Conservation (phyloP, 495 filamentous ascomycete genomes). For the Chaetomium fimeti region DNA sequence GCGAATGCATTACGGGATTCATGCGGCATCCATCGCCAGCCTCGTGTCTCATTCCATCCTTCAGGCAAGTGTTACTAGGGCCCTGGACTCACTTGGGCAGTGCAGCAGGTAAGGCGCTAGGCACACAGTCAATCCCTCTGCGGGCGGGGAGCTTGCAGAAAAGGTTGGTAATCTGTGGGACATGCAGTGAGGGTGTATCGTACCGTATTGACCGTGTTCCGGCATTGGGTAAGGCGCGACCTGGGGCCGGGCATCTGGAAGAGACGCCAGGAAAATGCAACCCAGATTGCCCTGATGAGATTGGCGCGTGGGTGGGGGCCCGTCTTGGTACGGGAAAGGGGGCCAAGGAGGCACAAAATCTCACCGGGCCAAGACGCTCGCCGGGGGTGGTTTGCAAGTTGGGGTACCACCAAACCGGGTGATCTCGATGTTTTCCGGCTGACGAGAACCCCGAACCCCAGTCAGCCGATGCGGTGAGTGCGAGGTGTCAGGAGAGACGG, state of each 20-base stretch:
- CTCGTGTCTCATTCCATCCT: neutral
- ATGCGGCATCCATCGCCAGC: neutral
- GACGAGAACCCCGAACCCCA: neutral
- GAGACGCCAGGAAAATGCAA: constrained; percentile 22
- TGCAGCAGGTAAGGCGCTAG: too few relatives aligned
- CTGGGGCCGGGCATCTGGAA: constrained; percentile 20
- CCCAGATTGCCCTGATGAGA: constrained; percentile 30
- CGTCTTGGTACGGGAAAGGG: neutral
- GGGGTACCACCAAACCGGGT: neutral
- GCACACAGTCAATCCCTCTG: too few relatives aligned
- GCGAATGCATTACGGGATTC: neutral
- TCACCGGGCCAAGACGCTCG: neutral
- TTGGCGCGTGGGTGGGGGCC: neutral
- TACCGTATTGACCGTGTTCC: constrained; percentile 1
- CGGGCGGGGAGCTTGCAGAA: too few relatives aligned
- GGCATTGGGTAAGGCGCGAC: neutral
- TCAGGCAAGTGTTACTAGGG: neutral
- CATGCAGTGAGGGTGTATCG: neutral
- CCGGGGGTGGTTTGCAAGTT: neutral
- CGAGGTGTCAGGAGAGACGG: neutral
- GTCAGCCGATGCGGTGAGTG: neutral
- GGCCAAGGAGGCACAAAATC: constrained; percentile 4
- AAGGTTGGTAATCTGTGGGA: neutral
- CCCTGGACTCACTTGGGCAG: too few relatives aligned
- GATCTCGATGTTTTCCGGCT: neutral